Percentiles rank a stretch among this genome's conserved stretches.
Conservation (phyloP, 257 asterid species). For the Cruciata laevipes region DNA sequence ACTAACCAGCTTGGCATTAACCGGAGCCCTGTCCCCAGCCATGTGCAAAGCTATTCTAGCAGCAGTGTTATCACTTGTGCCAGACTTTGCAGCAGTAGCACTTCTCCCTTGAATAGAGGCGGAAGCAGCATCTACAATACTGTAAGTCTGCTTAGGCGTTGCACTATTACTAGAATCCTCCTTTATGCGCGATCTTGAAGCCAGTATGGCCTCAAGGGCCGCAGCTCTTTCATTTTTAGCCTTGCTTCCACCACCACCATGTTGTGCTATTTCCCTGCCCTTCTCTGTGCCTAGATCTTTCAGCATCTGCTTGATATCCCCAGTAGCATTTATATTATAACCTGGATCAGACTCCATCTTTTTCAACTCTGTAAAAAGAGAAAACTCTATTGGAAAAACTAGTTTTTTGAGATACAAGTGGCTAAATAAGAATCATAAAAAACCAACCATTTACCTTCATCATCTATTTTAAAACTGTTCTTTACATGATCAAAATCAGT, state of each 20-base stretch:
- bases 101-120: constrained; percentile 99
- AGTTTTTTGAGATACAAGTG: background rate
- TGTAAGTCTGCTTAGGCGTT: constrained; percentile 58
- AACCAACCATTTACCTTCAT: constrained; percentile 56
- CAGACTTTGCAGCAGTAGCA: constrained; percentile 89
- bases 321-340: constrained; percentile 71
- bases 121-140: constrained; percentile 98
- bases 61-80: constrained; percentile 78
- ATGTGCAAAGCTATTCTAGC: constrained; percentile 96
- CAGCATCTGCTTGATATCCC: constrained; percentile 87
- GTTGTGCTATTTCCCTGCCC: constrained; percentile 87
- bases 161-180: constrained; percentile 43
- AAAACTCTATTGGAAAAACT: constrained; percentile 3
- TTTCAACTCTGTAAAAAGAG: constrained; percentile 43
- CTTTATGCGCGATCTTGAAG: constrained; percentile 86
- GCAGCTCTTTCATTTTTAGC: constrained; percentile 82
- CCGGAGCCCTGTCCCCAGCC: constrained; percentile 93
- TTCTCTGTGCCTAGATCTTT: constrained; percentile 92
- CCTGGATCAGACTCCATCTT: constrained; percentile 79
- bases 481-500: constrained; percentile 85
- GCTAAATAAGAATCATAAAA: background rate
- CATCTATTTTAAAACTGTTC: constrained; percentile 74
- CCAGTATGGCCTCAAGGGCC: constrained; percentile 77
- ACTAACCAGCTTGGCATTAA: constrained; percentile 90
- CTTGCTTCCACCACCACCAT: constrained; percentile 98